Percentiles rank a stretch among this genome's conserved stretches.
Evolutionary conservation across 176 grass and related monocot species (phyloP).

Genomic region (Cenchrus purpureus): DNA sequence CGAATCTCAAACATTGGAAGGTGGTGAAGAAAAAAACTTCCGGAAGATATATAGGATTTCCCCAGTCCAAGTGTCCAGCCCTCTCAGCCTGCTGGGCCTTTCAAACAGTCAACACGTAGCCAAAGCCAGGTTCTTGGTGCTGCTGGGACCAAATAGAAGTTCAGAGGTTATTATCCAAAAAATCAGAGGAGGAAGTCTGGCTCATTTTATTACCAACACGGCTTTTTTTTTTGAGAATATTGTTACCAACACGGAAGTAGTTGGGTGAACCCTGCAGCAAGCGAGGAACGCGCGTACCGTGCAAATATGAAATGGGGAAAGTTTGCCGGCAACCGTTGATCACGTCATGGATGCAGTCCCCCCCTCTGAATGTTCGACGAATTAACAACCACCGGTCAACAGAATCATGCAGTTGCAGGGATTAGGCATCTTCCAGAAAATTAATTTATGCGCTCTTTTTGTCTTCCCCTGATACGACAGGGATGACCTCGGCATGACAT

Average conservation of each 20-base stretch:
- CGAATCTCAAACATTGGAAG: too few relatives aligned
- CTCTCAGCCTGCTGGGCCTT: neutral
- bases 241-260: neutral
- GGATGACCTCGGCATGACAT: conserved; percentile 24
- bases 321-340: conserved; percentile 1
- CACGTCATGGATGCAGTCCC: conserved; percentile 31
- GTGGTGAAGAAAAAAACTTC: too few relatives aligned
- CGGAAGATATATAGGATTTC: too few relatives aligned
- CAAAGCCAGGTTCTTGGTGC: neutral
- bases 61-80: neutral
- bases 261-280: neutral
- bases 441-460: neutral
- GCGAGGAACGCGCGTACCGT: neutral
- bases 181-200: neutral
- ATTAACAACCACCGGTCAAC: conserved; percentile 24
- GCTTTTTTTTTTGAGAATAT: too few relatives aligned
- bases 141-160: neutral
- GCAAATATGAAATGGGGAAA: conserved; percentile 8
- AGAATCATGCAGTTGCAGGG: neutral
- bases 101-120: neutral
- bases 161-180: neutral
- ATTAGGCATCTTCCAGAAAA: conserved; percentile 36
- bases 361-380: conserved; percentile 25
- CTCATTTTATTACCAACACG: neutral
- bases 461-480: neutral